Evolutionary conservation across 306 rosid species (phyloP).

Genomic region (Acacia crassicarpa): DNA sequence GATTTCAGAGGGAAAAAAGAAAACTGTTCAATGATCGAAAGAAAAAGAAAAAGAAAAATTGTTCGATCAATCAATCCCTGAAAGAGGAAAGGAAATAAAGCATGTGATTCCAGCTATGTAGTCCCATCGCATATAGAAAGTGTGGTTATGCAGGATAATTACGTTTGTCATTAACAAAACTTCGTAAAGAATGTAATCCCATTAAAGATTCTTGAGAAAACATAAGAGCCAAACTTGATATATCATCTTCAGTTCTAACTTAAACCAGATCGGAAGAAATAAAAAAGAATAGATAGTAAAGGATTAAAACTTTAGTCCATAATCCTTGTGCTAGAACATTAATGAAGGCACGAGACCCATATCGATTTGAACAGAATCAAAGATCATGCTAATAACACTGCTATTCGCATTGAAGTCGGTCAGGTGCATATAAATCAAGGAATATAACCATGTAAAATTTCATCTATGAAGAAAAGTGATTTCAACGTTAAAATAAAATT

Average conservation of each 20-base stretch:
- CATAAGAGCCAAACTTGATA: neutral
- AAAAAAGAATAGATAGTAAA: neutral
- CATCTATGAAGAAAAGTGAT: constrained; percentile 24
- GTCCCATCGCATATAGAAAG: neutral
- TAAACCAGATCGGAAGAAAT: neutral
- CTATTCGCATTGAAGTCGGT: neutral
- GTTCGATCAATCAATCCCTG: neutral
- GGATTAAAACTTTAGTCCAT: neutral
- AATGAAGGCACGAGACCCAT: neutral
- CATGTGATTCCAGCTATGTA: neutral
- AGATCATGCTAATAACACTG: constrained; percentile 31
- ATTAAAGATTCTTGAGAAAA: neutral
- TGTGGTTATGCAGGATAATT: neutral
- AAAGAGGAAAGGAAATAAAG: neutral
- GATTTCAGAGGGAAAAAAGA: no score
- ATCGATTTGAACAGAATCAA: constrained; percentile 28
- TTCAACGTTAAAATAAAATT: neutral
- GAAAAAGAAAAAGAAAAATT: neutral
- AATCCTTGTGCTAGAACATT: neutral
- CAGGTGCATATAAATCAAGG: constrained; percentile 28
- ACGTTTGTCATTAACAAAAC: neutral
- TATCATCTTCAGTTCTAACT: neutral
- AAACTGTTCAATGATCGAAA: neutral
- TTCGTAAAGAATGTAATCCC: neutral
- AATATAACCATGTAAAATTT: constrained; percentile 1